These are phyloP conservation scores for Suillus decipiens DNA, from an alignment of 768 basidiomycete species.

Conservation along the genomic window DNA sequence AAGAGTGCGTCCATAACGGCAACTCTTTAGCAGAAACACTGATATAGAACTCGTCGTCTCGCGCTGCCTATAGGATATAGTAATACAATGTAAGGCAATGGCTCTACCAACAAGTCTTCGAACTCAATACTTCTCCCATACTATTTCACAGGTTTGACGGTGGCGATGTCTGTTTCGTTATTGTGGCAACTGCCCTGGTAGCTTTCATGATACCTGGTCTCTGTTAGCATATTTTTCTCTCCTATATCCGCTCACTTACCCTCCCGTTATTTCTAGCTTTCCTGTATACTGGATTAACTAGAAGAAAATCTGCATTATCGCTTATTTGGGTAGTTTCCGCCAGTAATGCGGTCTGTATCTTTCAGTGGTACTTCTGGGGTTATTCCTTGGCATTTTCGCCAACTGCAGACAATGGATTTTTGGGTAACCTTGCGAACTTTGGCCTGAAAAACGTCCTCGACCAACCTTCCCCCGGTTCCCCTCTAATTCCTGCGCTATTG, in stretches of 20 bases:
- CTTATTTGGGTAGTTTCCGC: constrained; percentile 75
- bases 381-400: constrained; percentile 86
- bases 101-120: constrained; percentile 1
- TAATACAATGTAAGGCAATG: constrained; percentile 25
- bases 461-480: constrained; percentile 74
- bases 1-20: constrained; percentile 18
- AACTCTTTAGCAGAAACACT: not conserved
- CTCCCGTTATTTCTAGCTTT: constrained; percentile 47
- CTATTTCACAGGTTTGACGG: constrained; percentile 54
- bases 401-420: constrained; percentile 70
- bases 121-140: constrained; percentile 12
- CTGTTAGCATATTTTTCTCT: constrained; percentile 38
- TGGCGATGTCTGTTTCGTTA: constrained; percentile 73
- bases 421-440: constrained; percentile 82
- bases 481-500: constrained; percentile 78
- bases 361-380: constrained; percentile 84
- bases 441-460: constrained; percentile 72
- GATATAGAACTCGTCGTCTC: constrained; percentile 13
- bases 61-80: constrained; percentile 16
- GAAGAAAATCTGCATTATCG: constrained; percentile 69
- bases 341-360: constrained; percentile 72
- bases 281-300: constrained; percentile 73
- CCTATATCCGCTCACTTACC: constrained; percentile 5
- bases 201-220: constrained; percentile 79
- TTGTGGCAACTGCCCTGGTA: constrained; percentile 69